A percentile compares a stretch with the other conserved stretches of the same genome.
phyloP scores from a whole-genome alignment of 228 moss, liverwort and hornwort genomes.

The Sphagnum magellanicum region DNA sequence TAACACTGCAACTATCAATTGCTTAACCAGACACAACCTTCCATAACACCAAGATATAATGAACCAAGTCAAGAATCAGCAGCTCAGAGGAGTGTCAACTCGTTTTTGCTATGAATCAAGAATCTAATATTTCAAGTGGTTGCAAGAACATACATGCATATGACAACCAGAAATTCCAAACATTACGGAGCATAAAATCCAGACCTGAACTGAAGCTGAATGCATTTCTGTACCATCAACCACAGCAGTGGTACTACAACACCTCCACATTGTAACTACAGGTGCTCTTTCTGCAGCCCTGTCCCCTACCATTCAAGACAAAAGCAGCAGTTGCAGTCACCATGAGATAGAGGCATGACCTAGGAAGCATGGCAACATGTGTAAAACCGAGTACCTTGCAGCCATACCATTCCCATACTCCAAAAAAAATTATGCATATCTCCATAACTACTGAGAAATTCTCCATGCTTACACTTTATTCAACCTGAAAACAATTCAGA shows the following conservation, averaged over 20 bases:
- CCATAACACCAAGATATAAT: neutral
- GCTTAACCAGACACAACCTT: neutral
- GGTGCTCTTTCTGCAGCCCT: neutral
- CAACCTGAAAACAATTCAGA: no score
- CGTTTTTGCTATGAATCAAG: neutral
- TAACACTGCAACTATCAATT: no score
- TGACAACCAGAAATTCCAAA: neutral
- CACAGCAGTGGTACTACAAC: constrained; percentile 2
- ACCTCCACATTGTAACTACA: neutral
- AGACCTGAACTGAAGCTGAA: constrained; percentile 38
- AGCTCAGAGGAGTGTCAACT: neutral
- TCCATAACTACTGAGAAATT: no score
- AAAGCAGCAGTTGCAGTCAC: neutral
- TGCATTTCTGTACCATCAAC: constrained; percentile 5
- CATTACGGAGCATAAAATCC: neutral
- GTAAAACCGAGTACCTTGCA: neutral
- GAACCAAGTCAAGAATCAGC: neutral
- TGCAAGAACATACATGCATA: neutral
- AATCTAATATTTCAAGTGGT: neutral
- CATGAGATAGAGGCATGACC: neutral
- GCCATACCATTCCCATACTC: neutral
- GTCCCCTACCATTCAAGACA: neutral
- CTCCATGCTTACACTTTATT: no score
- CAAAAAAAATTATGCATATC: neutral
- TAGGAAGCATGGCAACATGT: neutral